A percentile compares a stretch with the other conserved stretches of the same genome.
These are phyloP conservation scores for Neonectria neomacrospora DNA, from an alignment of 2,329 filamentous ascomycete genomes.

Conservation along the genomic window DNA sequence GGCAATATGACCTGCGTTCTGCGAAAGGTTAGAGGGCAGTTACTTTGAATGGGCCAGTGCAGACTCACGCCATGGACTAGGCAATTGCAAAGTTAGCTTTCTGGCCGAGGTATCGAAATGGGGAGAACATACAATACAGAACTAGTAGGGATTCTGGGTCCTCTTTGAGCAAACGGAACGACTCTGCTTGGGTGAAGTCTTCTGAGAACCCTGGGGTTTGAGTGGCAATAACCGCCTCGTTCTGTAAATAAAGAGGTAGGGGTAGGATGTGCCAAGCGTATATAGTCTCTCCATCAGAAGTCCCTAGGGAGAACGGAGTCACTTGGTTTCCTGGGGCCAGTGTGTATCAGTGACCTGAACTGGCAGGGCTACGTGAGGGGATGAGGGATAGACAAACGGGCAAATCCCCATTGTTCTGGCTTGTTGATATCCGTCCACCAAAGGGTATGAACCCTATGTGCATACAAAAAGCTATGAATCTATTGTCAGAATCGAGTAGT, in stretches of 20 bases:
- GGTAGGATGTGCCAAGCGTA: slow-evolving; percentile 95
- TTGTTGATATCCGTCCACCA: slow-evolving; percentile 78
- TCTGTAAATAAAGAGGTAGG: slow-evolving; percentile 76
- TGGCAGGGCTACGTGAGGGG: neutral
- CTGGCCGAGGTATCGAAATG: slow-evolving; percentile 7
- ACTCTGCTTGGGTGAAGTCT: slow-evolving; percentile 66
- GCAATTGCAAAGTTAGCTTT: slow-evolving; percentile 18
- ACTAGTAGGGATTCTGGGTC: slow-evolving; percentile 73
- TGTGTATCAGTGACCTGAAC: slow-evolving; percentile 20
- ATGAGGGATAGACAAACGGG: slow-evolving; percentile 64
- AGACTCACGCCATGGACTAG: slow-evolving; percentile 71
- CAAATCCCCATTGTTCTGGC: slow-evolving; percentile 87
- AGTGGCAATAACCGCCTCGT: slow-evolving; percentile 71
- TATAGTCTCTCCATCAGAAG: slow-evolving; percentile 78
- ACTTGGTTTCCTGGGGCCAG: slow-evolving; percentile 78
- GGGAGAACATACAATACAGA: slow-evolving; percentile 66
- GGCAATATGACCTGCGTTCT: slow-evolving; percentile 89
- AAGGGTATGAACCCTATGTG: slow-evolving; percentile 79
- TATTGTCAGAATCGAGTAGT: slow-evolving; percentile 26
- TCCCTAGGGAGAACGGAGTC: slow-evolving; percentile 82
- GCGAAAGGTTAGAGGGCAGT: slow-evolving; percentile 36
- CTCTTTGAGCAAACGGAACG: slow-evolving; percentile 70
- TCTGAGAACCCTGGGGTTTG: slow-evolving; percentile 61
- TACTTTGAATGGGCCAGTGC: neutral
- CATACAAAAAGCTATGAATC: slow-evolving; percentile 77